Base-by-base conservation (phyloP, 805 yeast genomes). In the Groenewaldozyma tartarivorans region DNA sequence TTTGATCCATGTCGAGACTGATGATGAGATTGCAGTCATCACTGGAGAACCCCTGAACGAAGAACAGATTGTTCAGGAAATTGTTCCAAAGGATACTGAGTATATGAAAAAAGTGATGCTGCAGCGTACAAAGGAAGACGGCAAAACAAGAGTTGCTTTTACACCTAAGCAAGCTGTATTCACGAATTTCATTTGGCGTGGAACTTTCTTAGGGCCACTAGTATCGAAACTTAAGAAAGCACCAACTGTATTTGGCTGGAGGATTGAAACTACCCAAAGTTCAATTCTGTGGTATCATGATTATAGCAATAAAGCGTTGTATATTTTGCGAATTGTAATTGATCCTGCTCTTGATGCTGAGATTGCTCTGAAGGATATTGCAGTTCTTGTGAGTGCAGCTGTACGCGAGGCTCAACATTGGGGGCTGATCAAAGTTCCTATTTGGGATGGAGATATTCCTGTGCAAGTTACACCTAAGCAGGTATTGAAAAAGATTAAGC, bases 401-500 rank as follows among this genome's bases (percentile, higher is more conserved):
- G 36, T 48, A n/a, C 29, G 21, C 21, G 73, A 71, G 39, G 61
- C 67, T 2, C 45, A 54, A 30, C 34, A 33, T 2, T 50, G 56
- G 29, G 43, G 48, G 1, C 48, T 67, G 6, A 45, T 45, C 3
- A 46, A 53, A 13, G 33, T 68, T 18, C 56, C 51, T 24, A 47
- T 70, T 21, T 72, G 76, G 76, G 62, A 64, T 40, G 58, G 51
- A 31, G 69, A 60, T 42, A 50, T 62, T 4, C 63, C 63, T 2
- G 41, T 20, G 16, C 30, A 15, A 19, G 34, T 29, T 16, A 38
- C 9, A 22, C 30, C 35, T 33, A 36, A 6, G n/a, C 24, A 11
- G 36, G 26, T 20, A 20, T n/a, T 11, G 35, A 16, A 13, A 26
- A 13, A 7, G 15, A 22, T 17, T 20, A 16, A 4, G 26, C 13